These are phyloP conservation scores for Quercus variabilis DNA, from an alignment of 306 rosid species.

Conservation along the genomic window DNA sequence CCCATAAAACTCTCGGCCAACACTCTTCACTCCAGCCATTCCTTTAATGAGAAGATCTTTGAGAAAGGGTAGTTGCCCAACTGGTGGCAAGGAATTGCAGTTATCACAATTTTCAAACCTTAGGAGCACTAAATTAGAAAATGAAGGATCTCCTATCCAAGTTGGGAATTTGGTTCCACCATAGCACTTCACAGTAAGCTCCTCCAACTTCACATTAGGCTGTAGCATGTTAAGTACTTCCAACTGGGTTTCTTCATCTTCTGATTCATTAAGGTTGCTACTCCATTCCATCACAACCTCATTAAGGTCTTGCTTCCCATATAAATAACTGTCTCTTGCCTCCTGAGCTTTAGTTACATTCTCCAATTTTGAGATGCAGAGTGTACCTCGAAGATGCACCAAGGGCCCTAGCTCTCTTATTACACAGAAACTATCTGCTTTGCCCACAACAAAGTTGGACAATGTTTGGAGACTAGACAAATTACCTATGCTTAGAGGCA, in stretches of 20 bases:
- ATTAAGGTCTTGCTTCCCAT: not conserved
- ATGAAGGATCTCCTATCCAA: not conserved
- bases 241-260: not conserved
- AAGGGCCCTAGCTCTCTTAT: not conserved
- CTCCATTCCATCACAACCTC: not conserved
- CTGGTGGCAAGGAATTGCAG: not conserved
- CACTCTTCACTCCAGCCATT: not conserved
- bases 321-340: not conserved
- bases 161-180: not conserved
- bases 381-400: not conserved
- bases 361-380: slow-evolving; percentile 2
- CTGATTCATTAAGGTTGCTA: not conserved
- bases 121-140: not conserved
- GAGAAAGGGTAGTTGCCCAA: not conserved
- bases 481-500: not conserved
- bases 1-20: slow-evolving; percentile 2
- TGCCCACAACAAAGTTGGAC: not conserved
- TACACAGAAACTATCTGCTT: not conserved
- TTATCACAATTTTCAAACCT: not conserved
- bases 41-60: not conserved
- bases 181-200: not conserved
- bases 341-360: not conserved
- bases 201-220: not conserved
- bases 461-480: not conserved
- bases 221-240: not conserved